Evolutionary conservation across 805 yeast genomes (phyloP), one percentile per base, ranked within the genome.

Genomic region (Torulaspora maleeae): DNA sequence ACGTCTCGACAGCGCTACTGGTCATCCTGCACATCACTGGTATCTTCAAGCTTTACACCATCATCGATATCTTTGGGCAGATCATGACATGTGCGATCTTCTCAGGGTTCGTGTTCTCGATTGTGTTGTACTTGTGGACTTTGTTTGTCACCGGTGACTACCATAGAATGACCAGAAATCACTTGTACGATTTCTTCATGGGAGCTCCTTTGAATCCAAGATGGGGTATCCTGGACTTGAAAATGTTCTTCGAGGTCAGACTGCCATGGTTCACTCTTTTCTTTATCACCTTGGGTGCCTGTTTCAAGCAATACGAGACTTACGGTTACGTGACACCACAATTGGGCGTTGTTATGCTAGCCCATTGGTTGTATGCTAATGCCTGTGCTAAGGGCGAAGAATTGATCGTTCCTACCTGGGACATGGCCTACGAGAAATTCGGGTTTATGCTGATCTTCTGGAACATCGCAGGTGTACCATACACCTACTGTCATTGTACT

Each of bases 391-490:
- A 93, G 70, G 99, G 98, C 57, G 99, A 93, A 70, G 98, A 93
- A 66, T 74, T 91, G 58, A 93, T 93, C 64, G 95, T 90, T 51
- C 96, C 98, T 57, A 86, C 96, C 15, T 93, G 99, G 98, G 99
- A 93, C 68, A 91, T 93, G 97, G 96, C 95, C 27, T 93, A 93
- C 68, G 99, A 93, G 68, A 93, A 93, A 71, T 93, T 93, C 60
- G 99, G 99, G n/a, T 93, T 93, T 75, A 90, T 93, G 98, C 78
- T 93, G 54, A 80, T 90, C 58, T 93, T 93, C 76, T 93, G 99
- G 99, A 93, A 93, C 72, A 88, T 93, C 66, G 96, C 97, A 27
- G 99, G 99, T 59, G 99, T 93, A 34, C 99, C 99, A 39, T 93
- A 82, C 80, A 91, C 98, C 35, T 93, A 93, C 73, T 88, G 97